Base-by-base conservation (phyloP, 768 basidiomycete species). In the button mushroom (Agaricus bisporus) region DNA sequence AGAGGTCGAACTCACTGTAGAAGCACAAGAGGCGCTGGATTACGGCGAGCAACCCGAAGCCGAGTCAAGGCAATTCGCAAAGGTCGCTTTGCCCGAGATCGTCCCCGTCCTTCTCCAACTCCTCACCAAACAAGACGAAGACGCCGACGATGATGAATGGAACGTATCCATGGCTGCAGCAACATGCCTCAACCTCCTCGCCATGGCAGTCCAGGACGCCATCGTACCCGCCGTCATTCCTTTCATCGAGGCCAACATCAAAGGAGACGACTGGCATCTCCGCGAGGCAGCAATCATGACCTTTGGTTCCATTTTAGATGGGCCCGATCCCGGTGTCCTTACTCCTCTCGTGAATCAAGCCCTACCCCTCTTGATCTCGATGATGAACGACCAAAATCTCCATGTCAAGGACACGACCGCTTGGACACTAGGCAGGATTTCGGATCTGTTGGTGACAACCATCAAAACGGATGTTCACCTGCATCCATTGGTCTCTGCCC, bases 271-370 rank as follows among this genome's bases (percentile, higher is more conserved):
- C 65, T 99, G 97, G 97, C 92, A 91, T 64, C 77, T 85, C 51
- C 91, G 97, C 39, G 97, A 99, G 67, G 97, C 97, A 0, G 95
- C 95, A 5, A 85, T 98, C 52, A 99, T 98, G 95, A 85, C 95
- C 17, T 99, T 98, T 62, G 95, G 95, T 41, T 95, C 92, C 0
- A 98, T 99, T 62, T 81, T 98, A 28, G 95, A 98, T 58, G 97
- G 97, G 1, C 97, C 97, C 3, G 93, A 98, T 64, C 88, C 93
- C 10, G 68, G 72, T 32, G 85, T 93, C 25, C 82, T 99, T 48
- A 86, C 84, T 18, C 92, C 94, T 32, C 85, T 99, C 41, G 94
- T 97, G 58, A 82, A 88, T 58, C 94, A 98, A 67, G 97, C 97
- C 1, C 78, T 99, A 11, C 92, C 92, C 5, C 85, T 95, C 38